Base-by-base conservation (phyloP, 345 rosid species). In the Garcia nutans region DNA sequence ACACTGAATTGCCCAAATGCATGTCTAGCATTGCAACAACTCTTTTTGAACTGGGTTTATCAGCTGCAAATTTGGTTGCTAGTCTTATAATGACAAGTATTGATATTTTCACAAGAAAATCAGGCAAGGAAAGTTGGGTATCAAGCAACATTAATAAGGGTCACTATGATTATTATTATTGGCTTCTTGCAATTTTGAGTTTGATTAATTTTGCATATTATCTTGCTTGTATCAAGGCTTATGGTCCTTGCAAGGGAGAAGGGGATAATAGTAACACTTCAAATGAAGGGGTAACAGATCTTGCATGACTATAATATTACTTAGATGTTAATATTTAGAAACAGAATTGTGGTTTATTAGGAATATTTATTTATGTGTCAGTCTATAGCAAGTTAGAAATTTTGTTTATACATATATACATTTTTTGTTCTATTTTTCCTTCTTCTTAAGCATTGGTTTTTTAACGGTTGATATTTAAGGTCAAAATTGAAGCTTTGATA, bases 1-100 rank as follows among this genome's bases (percentile, higher is more conserved):
- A 93, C 71, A 79, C 88, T 1, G 96, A 93, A 86, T 81, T 93
- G 77, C 98, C 98, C 1, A 89, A 88, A 76, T 84, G 84, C 63
- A 91, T 93, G 95, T 88, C 97, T 10, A 90, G 91, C 61, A 84
- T 93, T 6, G 97, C 97, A 0, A 79, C 92, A 16, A 78, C 87
- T 59, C 74, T 93, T 37, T 87, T 84, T 20, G 89, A 91, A 65
- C 77, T 92, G 20, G 97, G 92, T 64, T 74, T 84, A 85, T 97
- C 91, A 0, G 88, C 86, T 60, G 92, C 93, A 10, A 88, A 82
- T 85, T 73, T 90, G 79, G 66, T 92, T 55, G 90, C 94, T 0
- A 90, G 90, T 56, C 85, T 83, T 63, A 71, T 93, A 58, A 77
- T 90, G 59, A 88, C 75, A 13, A 70, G 65, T 0, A 86, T 85